phyloP scores from a whole-genome alignment of 2,329 filamentous ascomycete genomes.

The Aspergillus viridinutans region DNA sequence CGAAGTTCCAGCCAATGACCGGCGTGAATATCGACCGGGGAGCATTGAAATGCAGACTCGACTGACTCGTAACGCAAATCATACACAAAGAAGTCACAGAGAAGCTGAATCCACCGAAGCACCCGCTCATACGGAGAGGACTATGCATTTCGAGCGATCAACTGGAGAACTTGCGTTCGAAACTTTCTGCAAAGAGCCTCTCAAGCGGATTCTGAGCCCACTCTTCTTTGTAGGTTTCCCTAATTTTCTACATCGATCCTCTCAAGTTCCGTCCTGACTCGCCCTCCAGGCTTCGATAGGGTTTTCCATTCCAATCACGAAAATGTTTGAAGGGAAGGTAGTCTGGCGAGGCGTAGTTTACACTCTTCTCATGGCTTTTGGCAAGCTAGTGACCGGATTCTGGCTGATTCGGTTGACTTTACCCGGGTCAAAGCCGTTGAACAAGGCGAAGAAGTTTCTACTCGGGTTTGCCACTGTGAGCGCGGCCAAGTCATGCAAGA shows the following conservation, averaged over 20 bases:
- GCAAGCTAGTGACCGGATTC: conserved; percentile 57
- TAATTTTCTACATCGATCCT: neutral
- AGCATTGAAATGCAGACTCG: neutral
- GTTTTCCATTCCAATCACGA: conserved; percentile 70
- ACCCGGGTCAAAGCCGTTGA: neutral
- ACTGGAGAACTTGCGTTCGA: conserved; percentile 39
- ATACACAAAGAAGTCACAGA: neutral
- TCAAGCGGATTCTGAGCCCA: conserved; percentile 58
- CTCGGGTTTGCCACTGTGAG: neutral
- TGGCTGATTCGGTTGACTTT: conserved; percentile 50
- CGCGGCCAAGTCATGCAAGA: neutral
- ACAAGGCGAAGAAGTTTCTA: neutral
- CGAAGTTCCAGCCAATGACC: neutral
- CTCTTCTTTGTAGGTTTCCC: conserved; percentile 63
- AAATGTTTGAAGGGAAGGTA: conserved; percentile 60
- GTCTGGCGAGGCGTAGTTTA: conserved; percentile 74
- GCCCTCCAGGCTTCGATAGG: conserved; percentile 56
- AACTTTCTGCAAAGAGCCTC: conserved; percentile 43
- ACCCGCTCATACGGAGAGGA: neutral
- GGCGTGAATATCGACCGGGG: neutral
- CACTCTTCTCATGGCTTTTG: conserved; percentile 63
- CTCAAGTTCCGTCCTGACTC: neutral
- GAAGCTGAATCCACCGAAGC: neutral
- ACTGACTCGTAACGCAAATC: neutral
- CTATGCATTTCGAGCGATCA: neutral